Base-by-base conservation (phyloP, 2,329 filamentous ascomycete species). In the Ceratocystis diversiconidia region DNA sequence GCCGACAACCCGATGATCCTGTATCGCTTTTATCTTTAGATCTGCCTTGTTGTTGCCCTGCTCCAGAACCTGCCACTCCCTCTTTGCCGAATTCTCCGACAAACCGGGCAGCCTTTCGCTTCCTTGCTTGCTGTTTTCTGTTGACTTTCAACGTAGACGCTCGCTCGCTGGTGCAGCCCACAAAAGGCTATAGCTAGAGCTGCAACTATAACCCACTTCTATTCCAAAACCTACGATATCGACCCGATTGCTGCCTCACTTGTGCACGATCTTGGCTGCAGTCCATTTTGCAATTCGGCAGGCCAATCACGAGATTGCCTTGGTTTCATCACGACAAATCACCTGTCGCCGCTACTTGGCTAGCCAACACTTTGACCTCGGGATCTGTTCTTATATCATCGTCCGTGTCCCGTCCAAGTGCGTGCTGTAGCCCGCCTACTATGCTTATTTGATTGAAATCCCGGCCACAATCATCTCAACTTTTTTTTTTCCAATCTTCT, bases 401-500 rank as follows among this genome's bases (percentile, higher is more conserved):
- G 28, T 59, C 52, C 52, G 28, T 59, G 52, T 59, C 25, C 8
- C 12, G 15, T 52, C 48, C 19, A 25, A 52, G 48, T 52, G 48
- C 5, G 8, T n/a, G 52, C 28, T 59, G 17, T 19, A 59, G 52
- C 17, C 28, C 32, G 25, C 28, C 19, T 57, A 57, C 52, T 15
- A 57, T 28, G 52, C 52, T 32, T 36, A 32, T 59, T 36, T 59
- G n/a, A 41, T 25, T 25, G 48, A 25, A 25, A 25, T 25, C 41
- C 46, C 30, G 12, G 25, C 61, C 8, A 30, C 19, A 25, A 25
- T 52, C 50, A 41, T 46, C n/a, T 44, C 12, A 32, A 41, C 32
- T 30, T n/a, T 46, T 12, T 41, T 36, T 10, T 36, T 69, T 55
- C 63, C 32, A 62, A 28, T 48, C 25, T 8, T 28, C 48, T 22